Base-by-base conservation (phyloP, 768 basidiomycete genomes). In the Pleurotus giganteus region DNA sequence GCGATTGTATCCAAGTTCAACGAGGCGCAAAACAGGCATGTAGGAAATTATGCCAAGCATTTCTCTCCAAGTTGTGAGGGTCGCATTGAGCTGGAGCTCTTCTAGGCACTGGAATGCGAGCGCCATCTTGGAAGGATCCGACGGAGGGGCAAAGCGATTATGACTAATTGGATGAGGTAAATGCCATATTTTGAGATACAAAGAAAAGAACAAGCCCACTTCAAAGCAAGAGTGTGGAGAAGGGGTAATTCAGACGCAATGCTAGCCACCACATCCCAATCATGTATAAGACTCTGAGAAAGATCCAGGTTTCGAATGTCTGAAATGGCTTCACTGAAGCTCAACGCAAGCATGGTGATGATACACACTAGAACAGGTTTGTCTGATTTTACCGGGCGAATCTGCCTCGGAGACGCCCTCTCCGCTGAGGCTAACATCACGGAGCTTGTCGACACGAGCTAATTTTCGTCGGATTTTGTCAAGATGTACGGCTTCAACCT, bases 401-500 rank as follows among this genome's bases (percentile, higher is more conserved):
- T 85, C 77, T 37, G 72, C 64, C 12, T 62, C 69, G 45, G 82
- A 78, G 11, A 96, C 84, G 53, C 73, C 66, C 58, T 86, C 81
- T 61, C 74, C 77, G 63, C 95, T 90, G 26, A 97, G 73, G 56
- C 94, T 94, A 50, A 89, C 82, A 66, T 94, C 88, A 51, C 83
- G 82, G 47, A 98, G 74, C 15, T 76, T 76, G 44, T 79, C 77
- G 17, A 98, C 69, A 51, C 82, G 72, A 4, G 86, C 74, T 24
- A 96, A 77, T 43, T 87, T 88, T 24, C 73, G 71, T 63, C 88
- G 79, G 54, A 97, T 83, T 65, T 86, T 91, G 63, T 91, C 86
- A 24, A 97, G 73, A 42, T 83, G 79, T 3, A 94, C 89, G 3
- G 91, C 93, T 68, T 95, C 89, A 11, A 98, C 91, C 59, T 88